phyloP scores from a whole-genome alignment of 106 monocot species.

The Allium cepa region DNA sequence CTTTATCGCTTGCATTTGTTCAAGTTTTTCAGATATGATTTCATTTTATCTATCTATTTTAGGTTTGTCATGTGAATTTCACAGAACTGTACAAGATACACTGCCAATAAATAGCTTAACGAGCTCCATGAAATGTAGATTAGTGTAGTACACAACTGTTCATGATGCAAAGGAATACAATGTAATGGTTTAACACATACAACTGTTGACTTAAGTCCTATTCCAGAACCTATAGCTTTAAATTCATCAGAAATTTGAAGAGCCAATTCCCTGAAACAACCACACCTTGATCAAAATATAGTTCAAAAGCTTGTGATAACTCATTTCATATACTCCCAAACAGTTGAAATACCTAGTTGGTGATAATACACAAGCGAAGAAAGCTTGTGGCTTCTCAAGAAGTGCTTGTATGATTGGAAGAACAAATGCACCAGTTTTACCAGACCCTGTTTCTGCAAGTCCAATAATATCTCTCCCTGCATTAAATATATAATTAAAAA shows the following conservation, averaged over 20 bases:
- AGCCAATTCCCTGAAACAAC: slow-evolving; percentile 68
- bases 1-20: no score
- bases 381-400: slow-evolving; percentile 52
- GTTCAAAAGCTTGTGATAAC: not conserved
- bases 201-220: slow-evolving; percentile 62
- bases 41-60: no score
- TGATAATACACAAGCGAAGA: slow-evolving; percentile 86
- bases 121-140: no score
- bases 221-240: slow-evolving; percentile 80
- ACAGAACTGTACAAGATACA: no score
- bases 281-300: not conserved
- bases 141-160: no score
- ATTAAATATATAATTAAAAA: not conserved
- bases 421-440: slow-evolving; percentile 95
- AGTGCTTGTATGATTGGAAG: slow-evolving; percentile 90
- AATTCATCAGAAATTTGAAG: slow-evolving; percentile 88
- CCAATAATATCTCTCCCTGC: slow-evolving; percentile 89
- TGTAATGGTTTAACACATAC: slow-evolving; percentile 29
- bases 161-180: no score
- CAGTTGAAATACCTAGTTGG: slow-evolving; percentile 62
- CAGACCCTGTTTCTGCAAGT: slow-evolving; percentile 87
- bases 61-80: no score
- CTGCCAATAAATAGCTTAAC: no score
- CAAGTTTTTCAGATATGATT: no score
- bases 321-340: not conserved